Evolutionary conservation across 2,329 filamentous ascomycete species (phyloP), one percentile per base, ranked within the genome.

Genomic region (Diaporthe ampelina): DNA sequence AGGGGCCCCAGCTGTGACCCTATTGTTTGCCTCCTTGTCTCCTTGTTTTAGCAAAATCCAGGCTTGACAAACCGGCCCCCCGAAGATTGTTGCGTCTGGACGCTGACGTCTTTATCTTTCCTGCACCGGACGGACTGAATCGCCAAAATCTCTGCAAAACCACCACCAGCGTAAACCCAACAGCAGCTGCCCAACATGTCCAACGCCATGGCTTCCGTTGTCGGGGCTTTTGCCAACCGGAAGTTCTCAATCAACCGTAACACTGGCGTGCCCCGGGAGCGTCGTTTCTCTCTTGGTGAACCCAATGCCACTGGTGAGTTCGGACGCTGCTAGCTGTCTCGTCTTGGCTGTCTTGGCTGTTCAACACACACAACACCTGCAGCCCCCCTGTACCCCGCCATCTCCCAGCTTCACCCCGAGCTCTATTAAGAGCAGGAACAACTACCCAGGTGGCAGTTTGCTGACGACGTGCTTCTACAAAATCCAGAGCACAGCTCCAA

Each of bases 401-500:
- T 21, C 4, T 11, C 13, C 4, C 32, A 45, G n/a, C 59, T 57
- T 35, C 50, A 43, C 9, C 17, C n/a, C 17, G 52, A 43, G 21
- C 68, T n/a, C 2, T 4, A 29, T 29, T 4, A 29, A 29, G 29
- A 29, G 29, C 29, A 29, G 4, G 29, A 29, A 29, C 4, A 29
- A 29, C 29, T 63, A 21, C n/a, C n/a, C n/a, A n/a, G n/a, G n/a
- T n/a, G n/a, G 37, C 35, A 35, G 24, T 6, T 57, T 35, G 72
- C 74, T 75, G 21, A 75, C 59, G 13, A 32, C 21, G 5, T 32
- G 0, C 56, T n/a, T 37, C 40, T 70, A 9, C 10, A 19, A 50
- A 9, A 32, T 32, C 21, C 82, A 97, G 95, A 98, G 86, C 88
- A 92, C 78, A 91, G 90, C 80, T 97, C 95, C 80, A 93, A 94